phyloP scores from a whole-genome alignment of 257 asterid species.

The Nicotiana tomentosiformis region DNA sequence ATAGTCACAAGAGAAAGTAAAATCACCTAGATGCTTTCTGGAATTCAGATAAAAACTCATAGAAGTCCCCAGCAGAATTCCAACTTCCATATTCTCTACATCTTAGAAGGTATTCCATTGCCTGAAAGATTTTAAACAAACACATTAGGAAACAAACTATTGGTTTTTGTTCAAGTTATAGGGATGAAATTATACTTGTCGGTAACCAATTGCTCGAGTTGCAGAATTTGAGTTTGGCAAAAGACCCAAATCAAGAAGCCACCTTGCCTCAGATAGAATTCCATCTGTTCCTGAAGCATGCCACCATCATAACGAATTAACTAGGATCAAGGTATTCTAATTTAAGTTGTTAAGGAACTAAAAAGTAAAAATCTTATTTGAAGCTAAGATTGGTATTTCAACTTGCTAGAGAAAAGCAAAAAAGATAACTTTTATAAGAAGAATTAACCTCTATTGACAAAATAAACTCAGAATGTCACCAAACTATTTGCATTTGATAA shows the following conservation, averaged over 20 bases:
- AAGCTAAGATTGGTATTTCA: not conserved
- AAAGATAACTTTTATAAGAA: not conserved
- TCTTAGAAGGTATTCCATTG: constrained; percentile 73
- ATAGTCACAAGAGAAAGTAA: not conserved
- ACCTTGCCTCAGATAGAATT: constrained; percentile 69
- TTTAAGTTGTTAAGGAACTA: not conserved
- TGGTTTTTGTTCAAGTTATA: not conserved
- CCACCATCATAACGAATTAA: not conserved
- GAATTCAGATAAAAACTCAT: constrained; percentile 57
- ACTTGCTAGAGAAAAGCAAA: not conserved
- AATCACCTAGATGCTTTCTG: constrained; percentile 78
- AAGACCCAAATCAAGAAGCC: constrained; percentile 93
- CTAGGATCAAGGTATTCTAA: not conserved
- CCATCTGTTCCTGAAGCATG: constrained; percentile 49
- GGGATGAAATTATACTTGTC: constrained; percentile 57
- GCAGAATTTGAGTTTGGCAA: constrained; percentile 83
- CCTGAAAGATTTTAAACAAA: constrained; percentile 34
- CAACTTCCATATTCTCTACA: constrained; percentile 69
- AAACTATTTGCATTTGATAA: not conserved
- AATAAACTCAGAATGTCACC: not conserved
- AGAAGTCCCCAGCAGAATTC: constrained; percentile 62
- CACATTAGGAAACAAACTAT: not conserved
- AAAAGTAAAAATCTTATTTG: not conserved
- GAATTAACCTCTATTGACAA: not conserved
- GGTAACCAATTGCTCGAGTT: constrained; percentile 92